These are phyloP conservation scores for Podila epigama DNA, from an alignment of 192 early-diverging fungal genomes.

Conservation along the genomic window DNA sequence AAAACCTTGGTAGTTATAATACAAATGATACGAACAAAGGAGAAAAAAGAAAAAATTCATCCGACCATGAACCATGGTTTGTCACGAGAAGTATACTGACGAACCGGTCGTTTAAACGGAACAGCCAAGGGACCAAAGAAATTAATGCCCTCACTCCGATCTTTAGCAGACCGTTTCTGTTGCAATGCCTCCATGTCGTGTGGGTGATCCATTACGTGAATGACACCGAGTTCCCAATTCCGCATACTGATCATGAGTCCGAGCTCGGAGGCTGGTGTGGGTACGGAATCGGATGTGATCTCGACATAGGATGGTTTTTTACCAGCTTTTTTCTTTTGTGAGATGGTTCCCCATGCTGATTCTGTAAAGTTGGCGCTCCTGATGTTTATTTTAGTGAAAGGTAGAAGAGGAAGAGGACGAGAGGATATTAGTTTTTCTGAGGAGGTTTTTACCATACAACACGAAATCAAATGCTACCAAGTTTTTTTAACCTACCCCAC, in stretches of 20 bases:
- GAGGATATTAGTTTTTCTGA: background rate
- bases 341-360: slow-evolving; percentile 34
- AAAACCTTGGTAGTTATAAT: too few relatives aligned
- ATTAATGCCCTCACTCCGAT: background rate
- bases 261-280: background rate
- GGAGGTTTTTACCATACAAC: background rate
- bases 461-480: background rate
- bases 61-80: slow-evolving; percentile 11
- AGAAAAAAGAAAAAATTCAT: too few relatives aligned
- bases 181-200: slow-evolving; percentile 26
- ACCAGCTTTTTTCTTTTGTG: background rate
- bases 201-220: slow-evolving; percentile 22
- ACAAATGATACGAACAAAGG: too few relatives aligned
- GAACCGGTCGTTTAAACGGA: slow-evolving; percentile 28
- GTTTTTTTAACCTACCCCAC: slow-evolving; percentile 16
- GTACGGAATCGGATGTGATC: background rate
- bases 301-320: background rate
- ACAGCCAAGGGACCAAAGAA: slow-evolving; percentile 45
- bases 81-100: slow-evolving; percentile 11
- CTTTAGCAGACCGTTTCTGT: background rate
- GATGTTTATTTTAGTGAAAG: background rate
- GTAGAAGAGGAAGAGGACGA: background rate
- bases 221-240: slow-evolving; percentile 42
- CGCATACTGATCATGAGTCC: slow-evolving; percentile 21
- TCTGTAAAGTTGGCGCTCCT: slow-evolving; percentile 46